Evolutionary conservation across 495 filamentous ascomycete genomes (phyloP), one percentile per base, ranked within the genome.

Genomic region (Podospora comata): DNA sequence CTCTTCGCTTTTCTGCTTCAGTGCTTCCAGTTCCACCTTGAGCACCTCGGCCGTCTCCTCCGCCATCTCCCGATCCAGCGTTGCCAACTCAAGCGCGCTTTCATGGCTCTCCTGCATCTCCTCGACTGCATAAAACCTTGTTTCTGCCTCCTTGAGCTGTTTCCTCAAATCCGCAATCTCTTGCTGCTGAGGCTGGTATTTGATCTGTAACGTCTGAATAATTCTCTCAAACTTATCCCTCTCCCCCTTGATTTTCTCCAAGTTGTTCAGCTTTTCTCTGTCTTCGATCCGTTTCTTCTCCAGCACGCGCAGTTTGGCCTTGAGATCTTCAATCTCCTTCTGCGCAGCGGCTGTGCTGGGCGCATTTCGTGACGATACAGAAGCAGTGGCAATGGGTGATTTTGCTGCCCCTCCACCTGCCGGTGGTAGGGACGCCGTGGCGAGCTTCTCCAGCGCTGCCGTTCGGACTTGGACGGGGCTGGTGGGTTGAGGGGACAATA

Each of bases 51-150:
- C 90, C 48, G 87, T 91, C 74, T 98, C 94, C 77, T 97, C 94
- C 2, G 95, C 96, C 93, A 98, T 97, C 77, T 98, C 94, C 18
- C 92, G 85, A 74, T 99, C 95, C 20, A 99, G 81, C 0, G 90
- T 89, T 19, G 92, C 92, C 80, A 96, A 89, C 81, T 99, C 96
- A 78, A 97, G 80, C 18, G 90, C 82, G 5, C 88, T 85, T 19
- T 97, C 95, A 78, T 95, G 87, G 64, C 97, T 93, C 0, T 89
- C 90, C 73, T 94, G 90, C 23, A 90, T 80, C 16, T 83, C 80
- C 69, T 94, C 92, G 11, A 95, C 76, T 62, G 89, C 82, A 66
- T 90, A 89, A 11, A 91, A 78, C 61, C 83, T 85, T 16, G 83
- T 77, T 70, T 93, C 89, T 5, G 88, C 85, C 60, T 97, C 92